phyloP scores from a whole-genome alignment of 108 stramenopile species.

The Cyclostephanos invisitatus region DNA sequence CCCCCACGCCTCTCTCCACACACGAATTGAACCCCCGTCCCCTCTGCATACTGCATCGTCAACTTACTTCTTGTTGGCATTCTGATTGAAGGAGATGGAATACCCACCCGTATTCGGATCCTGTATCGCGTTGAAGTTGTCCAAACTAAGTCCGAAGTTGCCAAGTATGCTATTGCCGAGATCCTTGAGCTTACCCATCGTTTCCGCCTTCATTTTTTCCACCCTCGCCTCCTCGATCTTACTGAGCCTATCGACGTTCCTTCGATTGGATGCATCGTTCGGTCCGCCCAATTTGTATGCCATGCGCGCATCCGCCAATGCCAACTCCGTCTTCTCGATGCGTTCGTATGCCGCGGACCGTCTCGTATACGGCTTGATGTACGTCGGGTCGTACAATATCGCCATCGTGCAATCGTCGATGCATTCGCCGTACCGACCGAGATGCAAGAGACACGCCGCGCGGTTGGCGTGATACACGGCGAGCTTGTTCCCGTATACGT shows the following conservation, averaged over 20 bases:
- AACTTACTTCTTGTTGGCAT: conserved; percentile 27
- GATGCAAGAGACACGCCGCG: conserved; percentile 67
- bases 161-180: conserved; percentile 94
- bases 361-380: conserved; percentile 85
- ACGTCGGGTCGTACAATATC: conserved; percentile 71
- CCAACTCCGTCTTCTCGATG: conserved; percentile 62
- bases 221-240: conserved; percentile 74
- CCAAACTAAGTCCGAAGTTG: conserved; percentile 95
- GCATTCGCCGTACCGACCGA: conserved; percentile 72
- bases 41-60: too few species aligned
- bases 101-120: conserved; percentile 89
- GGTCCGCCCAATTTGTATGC: conserved; percentile 78
- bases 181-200: conserved; percentile 95
- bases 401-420: conserved; percentile 76
- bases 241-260: conserved; percentile 64
- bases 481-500: conserved; percentile 55
- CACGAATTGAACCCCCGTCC: too few species aligned
- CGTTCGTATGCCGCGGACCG: conserved; percentile 72
- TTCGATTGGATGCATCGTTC: conserved; percentile 50
- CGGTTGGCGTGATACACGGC: conserved; percentile 84
- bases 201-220: conserved; percentile 94
- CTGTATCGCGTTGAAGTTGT: conserved; percentile 95
- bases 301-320: conserved; percentile 66
- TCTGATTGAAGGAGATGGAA: conserved; percentile 78
- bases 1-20: too few species aligned